Conservation (phyloP, 495 filamentous ascomycete genomes). For the Alectoria sarmentosa region DNA sequence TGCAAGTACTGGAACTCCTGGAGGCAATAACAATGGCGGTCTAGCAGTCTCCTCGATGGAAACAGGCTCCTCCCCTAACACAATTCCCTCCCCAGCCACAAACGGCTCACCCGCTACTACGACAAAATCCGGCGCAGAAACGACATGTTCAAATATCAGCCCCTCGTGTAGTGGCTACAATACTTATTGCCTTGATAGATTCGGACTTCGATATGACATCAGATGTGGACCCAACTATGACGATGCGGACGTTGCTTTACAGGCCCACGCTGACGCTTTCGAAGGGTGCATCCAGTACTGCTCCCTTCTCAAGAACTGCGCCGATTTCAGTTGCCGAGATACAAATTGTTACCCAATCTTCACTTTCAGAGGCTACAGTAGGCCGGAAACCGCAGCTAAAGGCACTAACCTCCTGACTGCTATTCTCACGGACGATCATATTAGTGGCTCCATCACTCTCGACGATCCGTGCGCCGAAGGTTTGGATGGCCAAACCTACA, state of each 20-base stretch:
- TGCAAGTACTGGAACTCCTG: too few relatives aligned
- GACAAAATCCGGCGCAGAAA: neutral
- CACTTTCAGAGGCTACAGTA: slow-evolving; percentile 3
- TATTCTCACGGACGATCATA: slow-evolving; percentile 2
- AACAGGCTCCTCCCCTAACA: neutral
- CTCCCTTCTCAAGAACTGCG: slow-evolving; percentile 12
- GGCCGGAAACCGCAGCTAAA: neutral
- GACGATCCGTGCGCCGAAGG: slow-evolving; percentile 15
- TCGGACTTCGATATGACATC: slow-evolving; percentile 13
- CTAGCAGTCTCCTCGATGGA: neutral
- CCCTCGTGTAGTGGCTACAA: neutral
- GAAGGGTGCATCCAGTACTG: slow-evolving; percentile 17
- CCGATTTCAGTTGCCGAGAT: slow-evolving; percentile 8
- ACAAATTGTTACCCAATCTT: slow-evolving; percentile 19
- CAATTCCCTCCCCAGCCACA: neutral
- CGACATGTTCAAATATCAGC: neutral
- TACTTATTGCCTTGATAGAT: slow-evolving; percentile 11
- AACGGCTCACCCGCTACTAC: neutral
- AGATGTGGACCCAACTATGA: slow-evolving; percentile 13
- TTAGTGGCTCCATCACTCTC: neutral
- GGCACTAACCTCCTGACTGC: slow-evolving; percentile 5
- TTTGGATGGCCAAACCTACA: slow-evolving; percentile 1
- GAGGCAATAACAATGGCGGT: too few relatives aligned
- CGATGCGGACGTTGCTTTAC: neutral
- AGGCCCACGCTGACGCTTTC: slow-evolving; percentile 19